Evolutionary conservation across 169 alveolate genomes (phyloP), one percentile per base, ranked within the genome.

Genomic region (Cryptosporidium ubiquitum): DNA sequence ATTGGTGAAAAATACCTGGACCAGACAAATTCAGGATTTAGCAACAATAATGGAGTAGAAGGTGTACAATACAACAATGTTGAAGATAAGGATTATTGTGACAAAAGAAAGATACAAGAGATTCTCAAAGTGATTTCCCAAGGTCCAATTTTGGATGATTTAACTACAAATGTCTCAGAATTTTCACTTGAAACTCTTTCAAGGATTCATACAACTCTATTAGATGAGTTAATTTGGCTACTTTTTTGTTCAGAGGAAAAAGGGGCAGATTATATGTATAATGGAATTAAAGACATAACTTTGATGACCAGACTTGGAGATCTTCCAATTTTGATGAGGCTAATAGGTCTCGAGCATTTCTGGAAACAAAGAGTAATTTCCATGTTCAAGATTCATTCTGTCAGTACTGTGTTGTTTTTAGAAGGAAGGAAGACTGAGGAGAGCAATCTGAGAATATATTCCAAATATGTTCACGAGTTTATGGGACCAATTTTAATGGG

Each of bases 381-480:
- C 12, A 6, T 47, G 6, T 39, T 64, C 5, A 58, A 35, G 37
- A 12, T 31, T 10, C 73, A 47, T 5, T 60, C 75, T 10, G 75
- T 18, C 5, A 42, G 39, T 40, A 68, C 23, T 1, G 68, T 79
- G 18, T 61, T 31, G n/a, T 61, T 61, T 40, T 47, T 64, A 33
- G 75, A 79, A 42, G 20, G 7, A 12, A 40, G 58, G 10, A 40
- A 58, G n/a, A 26, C 57, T 5, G 66, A 61, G 29, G 75, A 40
- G 47, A 79, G 73, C 18, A 61, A 35, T 61, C 52, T 61, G 31
- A 64, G 73, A 35, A 61, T 61, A 20, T 79, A 61, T 51, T 61
- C 89, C 29, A 79, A 61, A 29, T 79, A 61, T 18, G 47, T 79
- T 26, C 75, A 79, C 40, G 66, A 61, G 20, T 79, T 37, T 12